These are phyloP conservation scores for Agaricus sinodeliciosus DNA, from an alignment of 768 basidiomycete species.

Conservation along the genomic window DNA sequence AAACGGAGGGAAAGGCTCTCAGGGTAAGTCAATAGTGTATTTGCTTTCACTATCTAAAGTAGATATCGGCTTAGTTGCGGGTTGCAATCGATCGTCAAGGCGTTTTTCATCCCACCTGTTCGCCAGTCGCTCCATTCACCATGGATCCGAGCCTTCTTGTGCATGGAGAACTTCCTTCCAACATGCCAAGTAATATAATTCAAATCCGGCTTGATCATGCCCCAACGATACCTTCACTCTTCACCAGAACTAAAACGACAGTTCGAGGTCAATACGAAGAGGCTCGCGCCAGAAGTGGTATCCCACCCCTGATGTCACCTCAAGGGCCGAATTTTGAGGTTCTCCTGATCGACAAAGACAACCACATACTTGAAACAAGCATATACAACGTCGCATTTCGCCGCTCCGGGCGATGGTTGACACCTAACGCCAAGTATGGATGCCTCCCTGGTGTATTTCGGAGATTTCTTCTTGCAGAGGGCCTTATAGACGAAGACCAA, in stretches of 20 bases:
- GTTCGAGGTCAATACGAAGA: slow-evolving; percentile 49
- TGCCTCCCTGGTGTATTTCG: slow-evolving; percentile 71
- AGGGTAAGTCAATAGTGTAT: slow-evolving; percentile 19
- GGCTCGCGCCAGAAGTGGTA: slow-evolving; percentile 51
- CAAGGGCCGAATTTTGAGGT: slow-evolving; percentile 43
- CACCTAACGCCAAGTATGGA: slow-evolving; percentile 52
- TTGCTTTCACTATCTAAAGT: not conserved
- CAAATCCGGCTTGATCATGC: slow-evolving; percentile 48
- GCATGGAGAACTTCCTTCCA: slow-evolving; percentile 27
- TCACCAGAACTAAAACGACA: slow-evolving; percentile 71
- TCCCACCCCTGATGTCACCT: slow-evolving; percentile 27
- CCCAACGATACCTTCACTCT: slow-evolving; percentile 46
- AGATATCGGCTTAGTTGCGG: slow-evolving; percentile 37
- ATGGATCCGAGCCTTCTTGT: slow-evolving; percentile 34
- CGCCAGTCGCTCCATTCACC: slow-evolving; percentile 19
- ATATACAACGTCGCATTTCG: slow-evolving; percentile 69
- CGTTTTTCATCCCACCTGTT: slow-evolving; percentile 14
- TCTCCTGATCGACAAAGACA: slow-evolving; percentile 49
- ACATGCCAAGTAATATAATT: slow-evolving; percentile 21
- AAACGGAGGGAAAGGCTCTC: slow-evolving; percentile 18
- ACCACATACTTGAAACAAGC: slow-evolving; percentile 55
- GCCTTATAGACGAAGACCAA: slow-evolving; percentile 45
- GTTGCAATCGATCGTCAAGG: slow-evolving; percentile 33
- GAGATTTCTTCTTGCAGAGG: slow-evolving; percentile 59
- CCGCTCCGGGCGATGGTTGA: slow-evolving; percentile 54